Evolutionary conservation across 2,329 filamentous ascomycete genomes (phyloP), one percentile per base, ranked within the genome.

Genomic region (Elsinoe batatas): DNA sequence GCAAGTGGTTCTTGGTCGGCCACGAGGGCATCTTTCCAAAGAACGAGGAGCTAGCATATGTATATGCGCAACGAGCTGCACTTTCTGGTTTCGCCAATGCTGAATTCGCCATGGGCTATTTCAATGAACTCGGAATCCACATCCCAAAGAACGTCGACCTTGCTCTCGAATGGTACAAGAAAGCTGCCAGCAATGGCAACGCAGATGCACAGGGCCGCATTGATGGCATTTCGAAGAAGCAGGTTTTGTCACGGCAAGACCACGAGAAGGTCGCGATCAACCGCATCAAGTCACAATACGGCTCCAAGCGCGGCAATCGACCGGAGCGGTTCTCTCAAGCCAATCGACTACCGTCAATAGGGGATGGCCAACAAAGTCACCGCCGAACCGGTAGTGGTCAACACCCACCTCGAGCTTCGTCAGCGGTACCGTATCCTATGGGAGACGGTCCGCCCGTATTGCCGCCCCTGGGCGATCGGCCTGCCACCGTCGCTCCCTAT

Each of bases 1-100:
- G 91, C 71, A 93, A 95, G 71, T 98, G 93, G 93, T 98, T 97
- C 67, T 78, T 98, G 26, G 97, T 95, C 65, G 93, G 93, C 2
- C 91, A 93, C 61, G 91, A 97, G 62, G 86, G 85, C 18, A 79
- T 94, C 5, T 96, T 98, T 66, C 81, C 88, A 58, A 97, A 97
- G 77, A 97, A 96, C 65, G 93, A 98, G 71, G 87, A 91, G 67
- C 74, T 97, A 49, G 91, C 93, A 5, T 98, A 88, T 71, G 85
- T 83, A 53, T 97, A 95, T 66, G 93, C 93, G 1, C 82, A 91
- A 63, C 82, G 91, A 61, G 93, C 93, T 10, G 91, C 93, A 7
- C 77, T 82, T 51, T 81, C 83, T 37, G 90, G 90, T 56, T 78
- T 97, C 49, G 79, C 89, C 0, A 97, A 91, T 0, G 93, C 91